Evolutionary conservation across 1,284 basidiomycete species (phyloP).

Genomic region (Ganoderma lingzhi): DNA sequence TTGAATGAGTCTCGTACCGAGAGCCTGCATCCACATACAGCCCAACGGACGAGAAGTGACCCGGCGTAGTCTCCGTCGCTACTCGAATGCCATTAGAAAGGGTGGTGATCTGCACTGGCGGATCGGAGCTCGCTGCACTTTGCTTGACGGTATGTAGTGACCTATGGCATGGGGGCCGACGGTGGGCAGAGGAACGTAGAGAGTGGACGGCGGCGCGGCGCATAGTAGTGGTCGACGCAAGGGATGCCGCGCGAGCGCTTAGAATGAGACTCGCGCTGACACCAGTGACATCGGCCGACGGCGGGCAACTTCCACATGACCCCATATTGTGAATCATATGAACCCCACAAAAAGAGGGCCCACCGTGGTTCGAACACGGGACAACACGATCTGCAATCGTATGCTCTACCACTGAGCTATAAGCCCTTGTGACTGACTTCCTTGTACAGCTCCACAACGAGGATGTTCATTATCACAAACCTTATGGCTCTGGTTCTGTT

Average conservation of each 20-base stretch:
- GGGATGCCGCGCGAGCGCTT: constrained; percentile 7
- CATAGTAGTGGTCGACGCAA: constrained; percentile 29
- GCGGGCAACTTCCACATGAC: background rate
- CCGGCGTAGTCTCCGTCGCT: constrained; percentile 90
- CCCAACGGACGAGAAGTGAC: constrained; percentile 95
- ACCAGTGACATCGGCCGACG: too few species aligned
- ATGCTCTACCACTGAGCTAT: constrained; percentile 47
- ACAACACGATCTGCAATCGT: constrained; percentile 44
- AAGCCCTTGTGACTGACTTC: constrained; percentile 18
- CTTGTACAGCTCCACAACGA: background rate
- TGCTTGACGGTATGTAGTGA: background rate
- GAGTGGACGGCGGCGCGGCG: constrained; percentile 34
- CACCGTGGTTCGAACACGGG: constrained; percentile 43
- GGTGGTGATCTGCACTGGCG: constrained; percentile 74
- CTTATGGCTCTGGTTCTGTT: too few species aligned
- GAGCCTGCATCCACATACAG: constrained; percentile 95
- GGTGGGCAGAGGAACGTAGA: constrained; percentile 25
- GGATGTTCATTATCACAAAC: too few species aligned
- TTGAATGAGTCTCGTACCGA: constrained; percentile 85
- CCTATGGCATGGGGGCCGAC: constrained; percentile 12
- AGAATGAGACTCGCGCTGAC: constrained; percentile 1
- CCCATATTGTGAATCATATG: too few species aligned
- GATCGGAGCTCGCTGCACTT: constrained; percentile 30
- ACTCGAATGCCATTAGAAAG: constrained; percentile 93
- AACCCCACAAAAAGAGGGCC: constrained; percentile 32